Evolutionary conservation across 768 basidiomycete species (phyloP), one percentile per base, ranked within the genome.

Genomic region (Scleroderma citrinum): DNA sequence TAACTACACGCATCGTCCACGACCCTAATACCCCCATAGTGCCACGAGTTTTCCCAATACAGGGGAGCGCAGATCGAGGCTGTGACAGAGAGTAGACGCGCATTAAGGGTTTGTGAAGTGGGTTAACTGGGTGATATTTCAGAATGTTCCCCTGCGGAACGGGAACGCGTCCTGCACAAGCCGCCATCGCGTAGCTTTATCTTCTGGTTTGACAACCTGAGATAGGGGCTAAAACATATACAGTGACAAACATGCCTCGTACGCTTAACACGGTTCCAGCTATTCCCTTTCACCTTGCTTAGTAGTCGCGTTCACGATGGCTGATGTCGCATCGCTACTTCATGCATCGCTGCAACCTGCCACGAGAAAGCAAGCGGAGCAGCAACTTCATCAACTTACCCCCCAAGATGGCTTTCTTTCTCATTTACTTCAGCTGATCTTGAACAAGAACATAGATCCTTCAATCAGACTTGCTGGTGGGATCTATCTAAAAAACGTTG

Each of bases 401-500:
- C 51, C 68, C 5, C 87, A 93, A 58, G 76, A 77, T 2, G 87
- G 86, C 10, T 99, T 97, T 67, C 76, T 92, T 12, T 70, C 80
- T 2, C 78, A 85, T 60, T 80, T 97, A 20, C 80, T 98, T 21
- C 69, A 76, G 24, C 81, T 97, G 54, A 82, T 92, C 53, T 80
- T 92, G 53, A 77, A 88, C 53, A 59, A 62, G n/a, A 65, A 77
- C n/a, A 66, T 70, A 29, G 80, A 86, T 63, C 80, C 82, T 57
- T 70, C 87, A 0, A 78, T 88, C 29, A 73, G 93, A 60, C 81
- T 95, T 47, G 81, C 92, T 1, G 94, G 83, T 2, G 85, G 87
- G 45, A 84, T 97, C 30, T 93, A 88, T 69, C 83, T 96, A 56
- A 98, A 97, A 73, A 96, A 98, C 63, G 76, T 85, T 39, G 78